Conservation (phyloP, 495 filamentous ascomycete species). For the Aspergillus leporis region DNA sequence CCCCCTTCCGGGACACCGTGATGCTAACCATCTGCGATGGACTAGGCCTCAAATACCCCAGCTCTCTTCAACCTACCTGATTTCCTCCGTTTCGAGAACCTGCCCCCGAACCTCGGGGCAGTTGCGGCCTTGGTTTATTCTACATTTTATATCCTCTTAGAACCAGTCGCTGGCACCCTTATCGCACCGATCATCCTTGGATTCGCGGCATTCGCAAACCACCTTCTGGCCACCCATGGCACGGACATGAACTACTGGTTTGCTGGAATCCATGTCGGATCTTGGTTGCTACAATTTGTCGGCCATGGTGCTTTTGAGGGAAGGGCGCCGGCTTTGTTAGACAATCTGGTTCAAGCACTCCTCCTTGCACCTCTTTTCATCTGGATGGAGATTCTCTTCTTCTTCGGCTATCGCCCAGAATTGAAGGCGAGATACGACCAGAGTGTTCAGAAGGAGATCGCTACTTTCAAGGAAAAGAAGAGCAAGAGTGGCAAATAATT, state of each 20-base stretch:
- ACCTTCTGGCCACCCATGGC: conserved; percentile 67
- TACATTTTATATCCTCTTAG: conserved; percentile 84
- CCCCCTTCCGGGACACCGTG: not conserved
- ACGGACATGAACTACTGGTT: conserved; percentile 69
- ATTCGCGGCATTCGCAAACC: conserved; percentile 71
- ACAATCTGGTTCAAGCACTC: conserved; percentile 87
- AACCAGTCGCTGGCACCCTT: conserved; percentile 82
- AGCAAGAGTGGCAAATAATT: conserved; percentile 19
- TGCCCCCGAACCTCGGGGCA: conserved; percentile 80
- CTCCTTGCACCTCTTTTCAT: conserved; percentile 98
- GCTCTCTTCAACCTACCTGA: conserved; percentile 69
- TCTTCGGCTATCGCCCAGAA: conserved; percentile 85
- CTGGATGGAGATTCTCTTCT: conserved; percentile 93
- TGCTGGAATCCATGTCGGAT: conserved; percentile 63
- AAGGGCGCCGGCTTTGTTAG: conserved; percentile 81
- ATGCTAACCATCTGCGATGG: not conserved
- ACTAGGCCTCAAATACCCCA: conserved; percentile 74
- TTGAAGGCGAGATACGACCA: conserved; percentile 77
- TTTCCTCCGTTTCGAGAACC: conserved; percentile 67
- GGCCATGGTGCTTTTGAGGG: conserved; percentile 91
- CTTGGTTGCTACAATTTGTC: conserved; percentile 86
- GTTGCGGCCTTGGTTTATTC: conserved; percentile 70
- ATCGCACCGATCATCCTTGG: conserved; percentile 72
- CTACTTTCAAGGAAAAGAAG: conserved; percentile 41
- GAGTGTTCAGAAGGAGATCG: conserved; percentile 65